Evolutionary conservation across 2,329 filamentous ascomycete genomes (phyloP), one percentile per base, ranked within the genome.

Genomic region (Botryotinia calthae): DNA sequence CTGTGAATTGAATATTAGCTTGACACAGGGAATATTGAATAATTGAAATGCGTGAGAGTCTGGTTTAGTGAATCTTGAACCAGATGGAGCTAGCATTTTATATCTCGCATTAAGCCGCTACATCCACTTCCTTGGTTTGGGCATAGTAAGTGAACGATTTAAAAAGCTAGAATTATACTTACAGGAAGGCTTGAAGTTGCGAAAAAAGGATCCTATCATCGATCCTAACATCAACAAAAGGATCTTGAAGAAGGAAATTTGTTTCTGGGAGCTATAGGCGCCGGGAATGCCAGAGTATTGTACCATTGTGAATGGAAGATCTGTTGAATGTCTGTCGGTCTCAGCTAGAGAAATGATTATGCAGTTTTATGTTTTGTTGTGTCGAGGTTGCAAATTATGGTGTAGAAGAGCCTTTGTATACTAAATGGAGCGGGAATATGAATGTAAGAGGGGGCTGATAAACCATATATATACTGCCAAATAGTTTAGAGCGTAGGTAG

Each of bases 401-500:
- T 28, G 25, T 56, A 9, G 14, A 28, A 28, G n/a, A 56, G 2
- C 28, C n/a, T 14, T 6, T 8, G 8, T 54, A 6, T 28, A 5
- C 3, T 18, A 14, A 28, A 28, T 8, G 4, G 5, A 28, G n/a
- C 14, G n/a, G n/a, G 6, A 54, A 54, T 54, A 8, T 16, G 25
- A 28, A 18, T 28, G n/a, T 14, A 54, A 16, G 7, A 54, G 16
- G 18, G 18, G 14, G 14, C n/a, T 28, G 14, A 54, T 18, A 28
- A 3, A 4, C 1, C n/a, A 18, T 54, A 54, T 54, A 54, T 9
- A 54, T 14, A 28, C n/a, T 28, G 14, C 7, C 0, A 16, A 28
- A 7, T 18, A 28, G 5, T 8, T 6, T 2, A 18, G 2, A 28
- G 1, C 16, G 6, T 18, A 16, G 0, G 0, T 56, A 3, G 28